Percentiles rank a stretch among this genome's conserved stretches.
phyloP scores from a whole-genome alignment of 441 rosid genomes.

The Brassica hybrid region DNA sequence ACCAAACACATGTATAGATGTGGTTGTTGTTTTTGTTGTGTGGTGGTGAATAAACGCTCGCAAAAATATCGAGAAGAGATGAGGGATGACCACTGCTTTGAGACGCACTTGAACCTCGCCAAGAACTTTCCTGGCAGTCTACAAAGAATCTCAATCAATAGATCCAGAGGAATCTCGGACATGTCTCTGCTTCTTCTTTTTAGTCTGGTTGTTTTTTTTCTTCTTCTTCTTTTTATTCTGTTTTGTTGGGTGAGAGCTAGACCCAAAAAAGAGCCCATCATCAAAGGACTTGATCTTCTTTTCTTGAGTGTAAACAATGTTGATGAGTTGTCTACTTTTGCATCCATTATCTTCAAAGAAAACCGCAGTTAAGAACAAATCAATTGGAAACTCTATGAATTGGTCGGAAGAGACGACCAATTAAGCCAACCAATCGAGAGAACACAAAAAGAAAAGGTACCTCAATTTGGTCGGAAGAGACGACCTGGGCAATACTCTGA shows the following conservation, averaged over 20 bases:
- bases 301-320: conserved; percentile 43
- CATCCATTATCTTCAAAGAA: conserved; percentile 65
- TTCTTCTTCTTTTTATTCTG: too few species aligned
- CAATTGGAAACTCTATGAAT: background rate
- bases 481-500: conserved; percentile 68
- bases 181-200: background rate
- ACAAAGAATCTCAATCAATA: background rate
- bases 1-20: conserved; percentile 14
- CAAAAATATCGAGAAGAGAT: conserved; percentile 1
- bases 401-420: background rate
- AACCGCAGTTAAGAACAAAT: background rate
- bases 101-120: conserved; percentile 13
- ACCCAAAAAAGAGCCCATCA: background rate
- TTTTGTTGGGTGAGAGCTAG: background rate
- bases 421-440: background rate
- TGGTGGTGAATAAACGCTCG: background rate
- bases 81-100: conserved; percentile 22
- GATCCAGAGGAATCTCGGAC: background rate
- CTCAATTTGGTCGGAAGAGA: conserved; percentile 89
- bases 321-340: conserved; percentile 62
- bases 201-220: too few species aligned
- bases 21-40: background rate
- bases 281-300: background rate
- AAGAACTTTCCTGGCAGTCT: conserved; percentile 11
- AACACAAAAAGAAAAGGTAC: background rate